Conservation (phyloP, 1,139 yeast species). For the Spencermartinsiella ligniputridi region DNA sequence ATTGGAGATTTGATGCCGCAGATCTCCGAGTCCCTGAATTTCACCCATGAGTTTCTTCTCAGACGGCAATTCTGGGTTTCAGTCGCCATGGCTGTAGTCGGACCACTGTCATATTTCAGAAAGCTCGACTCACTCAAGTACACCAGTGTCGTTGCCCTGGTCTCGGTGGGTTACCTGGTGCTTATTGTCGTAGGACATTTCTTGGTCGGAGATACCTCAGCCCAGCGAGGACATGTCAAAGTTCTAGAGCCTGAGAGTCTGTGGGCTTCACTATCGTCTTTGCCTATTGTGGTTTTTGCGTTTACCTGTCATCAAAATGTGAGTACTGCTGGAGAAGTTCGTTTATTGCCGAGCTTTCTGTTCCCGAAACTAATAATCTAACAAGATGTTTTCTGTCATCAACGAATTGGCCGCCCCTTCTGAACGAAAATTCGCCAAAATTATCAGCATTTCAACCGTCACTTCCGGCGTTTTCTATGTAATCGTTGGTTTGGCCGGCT, state of each 20-base stretch:
- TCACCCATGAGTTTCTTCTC: constrained; percentile 20
- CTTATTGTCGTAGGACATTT: constrained; percentile 68
- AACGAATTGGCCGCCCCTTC: constrained; percentile 69
- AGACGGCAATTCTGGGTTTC: constrained; percentile 59
- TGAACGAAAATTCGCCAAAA: constrained; percentile 44
- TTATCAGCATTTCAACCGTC: constrained; percentile 52
- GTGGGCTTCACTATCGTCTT: constrained; percentile 65
- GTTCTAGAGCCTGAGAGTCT: constrained; percentile 51
- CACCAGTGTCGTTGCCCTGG: constrained; percentile 78
- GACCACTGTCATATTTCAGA: constrained; percentile 72
- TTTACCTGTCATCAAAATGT: constrained; percentile 86
- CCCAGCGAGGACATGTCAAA: constrained; percentile 50
- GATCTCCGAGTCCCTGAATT: constrained; percentile 29
- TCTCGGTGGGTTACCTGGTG: constrained; percentile 74
- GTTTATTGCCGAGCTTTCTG: constrained; percentile 25
- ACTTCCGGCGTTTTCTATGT: constrained; percentile 58
- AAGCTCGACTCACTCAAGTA: constrained; percentile 80
- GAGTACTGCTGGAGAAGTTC: constrained; percentile 1
- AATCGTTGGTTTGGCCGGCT: constrained; percentile 77
- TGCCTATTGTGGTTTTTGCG: constrained; percentile 92
- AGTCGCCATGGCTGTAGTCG: constrained; percentile 43
- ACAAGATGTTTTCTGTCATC: constrained; percentile 70
- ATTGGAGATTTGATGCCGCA: constrained; percentile 88
- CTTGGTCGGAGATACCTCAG: constrained; percentile 41
- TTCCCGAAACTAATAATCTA: not conserved